Conservation (phyloP, 1,139 yeast genomes). For the Eremothecium gossypii region DNA sequence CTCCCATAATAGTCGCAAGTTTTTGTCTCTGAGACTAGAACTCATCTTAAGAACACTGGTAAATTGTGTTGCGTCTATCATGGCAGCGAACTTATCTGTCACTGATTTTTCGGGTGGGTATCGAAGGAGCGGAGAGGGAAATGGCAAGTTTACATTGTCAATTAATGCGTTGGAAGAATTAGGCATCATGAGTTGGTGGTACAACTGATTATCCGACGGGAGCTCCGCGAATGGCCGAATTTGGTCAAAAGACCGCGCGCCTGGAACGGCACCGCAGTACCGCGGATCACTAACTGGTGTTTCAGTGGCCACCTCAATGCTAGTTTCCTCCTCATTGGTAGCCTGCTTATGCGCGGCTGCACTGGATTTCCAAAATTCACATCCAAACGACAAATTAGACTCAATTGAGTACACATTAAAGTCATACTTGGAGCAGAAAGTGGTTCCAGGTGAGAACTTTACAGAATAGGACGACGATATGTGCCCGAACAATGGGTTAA, state of each 20-base stretch:
- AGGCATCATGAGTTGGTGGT: conserved; percentile 8
- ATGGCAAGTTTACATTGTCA: conserved; percentile 25
- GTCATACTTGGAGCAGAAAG: conserved; percentile 79
- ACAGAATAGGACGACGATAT: conserved; percentile 83
- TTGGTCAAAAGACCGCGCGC: background rate
- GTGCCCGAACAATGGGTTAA: conserved; percentile 88
- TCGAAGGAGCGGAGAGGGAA: conserved; percentile 27
- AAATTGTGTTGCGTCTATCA: conserved; percentile 46
- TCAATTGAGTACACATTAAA: conserved; percentile 87
- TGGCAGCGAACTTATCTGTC: conserved; percentile 45
- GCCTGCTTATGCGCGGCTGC: background rate
- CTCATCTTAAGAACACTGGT: conserved; percentile 69
- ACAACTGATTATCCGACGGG: conserved; percentile 7
- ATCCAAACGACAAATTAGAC: conserved; percentile 78
- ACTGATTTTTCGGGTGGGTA: conserved; percentile 34
- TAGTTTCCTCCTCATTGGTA: too few relatives aligned
- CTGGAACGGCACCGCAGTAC: background rate
- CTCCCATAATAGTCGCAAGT: conserved; percentile 71
- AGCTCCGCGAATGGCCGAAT: background rate
- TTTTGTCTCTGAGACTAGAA: conserved; percentile 56
- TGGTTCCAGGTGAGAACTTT: conserved; percentile 64
- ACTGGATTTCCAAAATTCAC: conserved; percentile 57
- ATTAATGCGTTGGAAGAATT: conserved; percentile 15
- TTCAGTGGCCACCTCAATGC: too few relatives aligned
- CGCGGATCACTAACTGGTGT: too few relatives aligned